Conservation (phyloP, 2,329 filamentous ascomycete species). For the Aspergillus sp. region DNA sequence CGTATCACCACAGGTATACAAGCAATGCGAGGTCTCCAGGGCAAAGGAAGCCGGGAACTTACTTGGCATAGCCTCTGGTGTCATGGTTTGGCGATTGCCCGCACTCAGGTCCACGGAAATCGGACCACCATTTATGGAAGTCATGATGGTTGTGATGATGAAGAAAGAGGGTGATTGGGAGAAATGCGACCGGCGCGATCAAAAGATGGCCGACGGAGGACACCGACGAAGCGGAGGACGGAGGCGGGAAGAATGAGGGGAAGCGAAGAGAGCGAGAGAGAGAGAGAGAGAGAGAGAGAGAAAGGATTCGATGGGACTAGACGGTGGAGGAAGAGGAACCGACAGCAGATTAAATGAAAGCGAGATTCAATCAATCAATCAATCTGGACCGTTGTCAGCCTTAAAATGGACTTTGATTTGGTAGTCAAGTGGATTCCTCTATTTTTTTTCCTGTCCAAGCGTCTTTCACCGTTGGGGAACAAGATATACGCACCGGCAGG, state of each 20-base stretch:
- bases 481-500: conserved; percentile 18
- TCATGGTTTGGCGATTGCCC: conserved; percentile 18
- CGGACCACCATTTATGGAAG: conserved; percentile 28
- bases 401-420: conserved; percentile 14
- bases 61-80: conserved; percentile 18
- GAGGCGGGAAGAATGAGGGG: background rate
- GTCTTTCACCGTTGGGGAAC: conserved; percentile 16
- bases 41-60: conserved; percentile 10
- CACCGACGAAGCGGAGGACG: background rate
- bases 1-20: background rate
- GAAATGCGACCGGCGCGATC: conserved; percentile 24
- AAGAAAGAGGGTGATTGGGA: background rate
- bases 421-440: conserved; percentile 17
- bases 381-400: conserved; percentile 22
- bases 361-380: conserved; percentile 14
- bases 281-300: too few species aligned
- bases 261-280: background rate
- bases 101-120: conserved; percentile 29
- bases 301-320: background rate
- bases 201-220: conserved; percentile 1
- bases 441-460: conserved; percentile 11
- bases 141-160: conserved; percentile 23
- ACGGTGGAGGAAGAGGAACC: background rate
- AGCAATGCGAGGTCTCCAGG: background rate
- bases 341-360: conserved; percentile 6